These are phyloP conservation scores for Naganishia vaughanmartiniae DNA, from an alignment of 768 basidiomycete species.

Conservation along the genomic window DNA sequence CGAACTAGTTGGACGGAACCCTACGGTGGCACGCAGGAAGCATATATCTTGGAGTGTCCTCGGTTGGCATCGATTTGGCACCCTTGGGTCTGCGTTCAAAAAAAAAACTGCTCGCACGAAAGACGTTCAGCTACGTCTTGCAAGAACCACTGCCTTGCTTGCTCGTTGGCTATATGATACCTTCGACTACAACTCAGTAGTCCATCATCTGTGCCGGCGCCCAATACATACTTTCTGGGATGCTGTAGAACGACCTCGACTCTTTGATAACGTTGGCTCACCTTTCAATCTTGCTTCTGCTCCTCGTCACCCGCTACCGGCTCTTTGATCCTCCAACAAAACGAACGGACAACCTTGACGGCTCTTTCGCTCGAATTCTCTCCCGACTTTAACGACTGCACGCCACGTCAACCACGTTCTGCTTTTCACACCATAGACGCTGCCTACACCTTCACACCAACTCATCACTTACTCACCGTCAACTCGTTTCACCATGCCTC, in stretches of 20 bases:
- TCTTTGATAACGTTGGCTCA: conserved; percentile 11
- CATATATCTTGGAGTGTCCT: conserved; percentile 27
- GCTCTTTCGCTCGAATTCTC: conserved; percentile 13
- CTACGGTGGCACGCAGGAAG: conserved; percentile 14
- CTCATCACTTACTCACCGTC: conserved; percentile 9
- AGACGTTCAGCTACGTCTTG: neutral
- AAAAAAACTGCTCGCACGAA: conserved; percentile 5
- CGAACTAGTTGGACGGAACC: conserved; percentile 6
- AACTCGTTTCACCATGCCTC: conserved; percentile 37
- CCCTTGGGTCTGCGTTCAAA: conserved; percentile 11
- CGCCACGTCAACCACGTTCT: neutral
- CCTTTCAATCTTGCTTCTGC: conserved; percentile 21
- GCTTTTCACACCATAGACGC: conserved; percentile 14
- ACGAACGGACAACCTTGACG: conserved; percentile 24
- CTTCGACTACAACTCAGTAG: neutral
- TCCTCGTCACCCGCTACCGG: conserved; percentile 20
- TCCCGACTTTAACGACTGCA: conserved; percentile 8
- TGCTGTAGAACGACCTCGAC: conserved; percentile 24
- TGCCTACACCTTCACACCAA: conserved; percentile 9
- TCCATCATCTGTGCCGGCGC: neutral
- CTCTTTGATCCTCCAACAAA: neutral
- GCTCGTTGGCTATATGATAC: neutral
- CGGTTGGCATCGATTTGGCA: conserved; percentile 15
- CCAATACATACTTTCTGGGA: conserved; percentile 16
- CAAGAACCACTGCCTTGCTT: neutral